Evolutionary conservation across 495 filamentous ascomycete genomes (phyloP).

Genomic region (Lepraria neglecta): DNA sequence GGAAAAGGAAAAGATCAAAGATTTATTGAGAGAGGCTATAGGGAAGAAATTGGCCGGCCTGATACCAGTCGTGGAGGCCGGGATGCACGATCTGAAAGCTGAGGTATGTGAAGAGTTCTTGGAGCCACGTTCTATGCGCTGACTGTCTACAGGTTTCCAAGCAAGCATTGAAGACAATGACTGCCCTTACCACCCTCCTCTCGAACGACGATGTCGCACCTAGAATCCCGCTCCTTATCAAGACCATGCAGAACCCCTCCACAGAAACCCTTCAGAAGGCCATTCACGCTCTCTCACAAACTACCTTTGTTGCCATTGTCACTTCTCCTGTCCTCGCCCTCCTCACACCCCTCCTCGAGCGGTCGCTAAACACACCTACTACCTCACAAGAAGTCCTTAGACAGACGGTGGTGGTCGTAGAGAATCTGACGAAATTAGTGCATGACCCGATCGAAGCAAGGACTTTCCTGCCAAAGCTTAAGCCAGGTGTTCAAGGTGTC

Average conservation of each 20-base stretch:
- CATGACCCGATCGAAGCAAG: constrained; percentile 95
- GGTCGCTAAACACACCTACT: constrained; percentile 79
- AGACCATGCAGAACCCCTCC: constrained; percentile 91
- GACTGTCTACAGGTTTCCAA: constrained; percentile 52
- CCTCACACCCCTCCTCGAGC: constrained; percentile 88
- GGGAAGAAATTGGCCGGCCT: constrained; percentile 82
- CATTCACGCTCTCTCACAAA: constrained; percentile 94
- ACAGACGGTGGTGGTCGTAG: constrained; percentile 94
- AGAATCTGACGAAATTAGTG: constrained; percentile 97
- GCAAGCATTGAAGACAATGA: constrained; percentile 86
- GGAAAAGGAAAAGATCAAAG: constrained; percentile 78
- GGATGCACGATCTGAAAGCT: constrained; percentile 92
- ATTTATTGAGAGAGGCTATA: constrained; percentile 84
- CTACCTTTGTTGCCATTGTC: constrained; percentile 96
- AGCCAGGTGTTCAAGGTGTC: constrained; percentile 86
- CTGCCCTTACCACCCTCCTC: constrained; percentile 77
- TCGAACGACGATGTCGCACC: constrained; percentile 96
- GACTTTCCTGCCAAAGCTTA: constrained; percentile 91
- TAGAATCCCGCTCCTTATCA: constrained; percentile 85
- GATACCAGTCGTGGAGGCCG: constrained; percentile 85
- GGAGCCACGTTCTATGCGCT: neutral
- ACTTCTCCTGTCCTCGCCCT: constrained; percentile 98
- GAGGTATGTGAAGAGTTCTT: constrained; percentile 48
- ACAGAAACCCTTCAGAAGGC: constrained; percentile 85
- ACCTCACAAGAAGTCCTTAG: constrained; percentile 92